These are phyloP conservation scores for Lecanicillium sp. DNA, from an alignment of 2,329 filamentous ascomycete genomes.

Conservation along the genomic window DNA sequence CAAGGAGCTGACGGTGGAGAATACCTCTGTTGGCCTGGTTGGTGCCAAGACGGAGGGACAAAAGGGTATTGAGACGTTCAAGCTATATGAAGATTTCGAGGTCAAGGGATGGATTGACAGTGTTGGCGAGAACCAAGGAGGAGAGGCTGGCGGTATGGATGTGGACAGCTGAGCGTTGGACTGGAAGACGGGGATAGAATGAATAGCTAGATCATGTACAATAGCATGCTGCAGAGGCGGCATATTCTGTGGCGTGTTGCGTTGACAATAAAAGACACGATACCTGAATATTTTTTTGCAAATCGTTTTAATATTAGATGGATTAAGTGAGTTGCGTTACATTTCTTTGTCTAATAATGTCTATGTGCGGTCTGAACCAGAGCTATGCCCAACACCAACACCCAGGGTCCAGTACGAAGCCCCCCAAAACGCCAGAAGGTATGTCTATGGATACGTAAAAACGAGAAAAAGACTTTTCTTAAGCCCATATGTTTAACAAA, in stretches of 20 bases:
- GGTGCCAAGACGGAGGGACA: slow-evolving; percentile 49
- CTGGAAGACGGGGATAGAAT: slow-evolving; percentile 5
- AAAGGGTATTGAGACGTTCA: slow-evolving; percentile 68
- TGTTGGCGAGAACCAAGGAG: slow-evolving; percentile 35
- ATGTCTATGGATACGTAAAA: too few species aligned
- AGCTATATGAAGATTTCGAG: slow-evolving; percentile 82
- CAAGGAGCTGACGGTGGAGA: slow-evolving; percentile 94
- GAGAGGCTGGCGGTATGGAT: slow-evolving; percentile 30
- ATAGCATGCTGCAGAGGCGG: slow-evolving; percentile 22
- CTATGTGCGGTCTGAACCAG: too few species aligned
- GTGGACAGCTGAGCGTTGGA: slow-evolving; percentile 22
- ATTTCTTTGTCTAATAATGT: too few species aligned
- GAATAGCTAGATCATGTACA: slow-evolving; percentile 26
- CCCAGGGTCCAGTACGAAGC: too few species aligned
- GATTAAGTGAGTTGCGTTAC: too few species aligned
- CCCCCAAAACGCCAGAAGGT: too few species aligned
- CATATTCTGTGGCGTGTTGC: slow-evolving; percentile 9
- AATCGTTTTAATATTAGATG: too few species aligned
- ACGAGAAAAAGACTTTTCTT: too few species aligned
- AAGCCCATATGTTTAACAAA: too few species aligned
- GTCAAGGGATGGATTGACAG: slow-evolving; percentile 80
- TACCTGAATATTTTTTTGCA: too few species aligned
- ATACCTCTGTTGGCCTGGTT: slow-evolving; percentile 84
- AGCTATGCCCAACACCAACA: too few species aligned
- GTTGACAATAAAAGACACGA: slow-evolving; percentile 2